Percentiles rank a stretch among this genome's conserved stretches.
Evolutionary conservation across 225 moss, liverwort and hornwort species (phyloP).

Genomic region (Sphagnum tenellum): DNA sequence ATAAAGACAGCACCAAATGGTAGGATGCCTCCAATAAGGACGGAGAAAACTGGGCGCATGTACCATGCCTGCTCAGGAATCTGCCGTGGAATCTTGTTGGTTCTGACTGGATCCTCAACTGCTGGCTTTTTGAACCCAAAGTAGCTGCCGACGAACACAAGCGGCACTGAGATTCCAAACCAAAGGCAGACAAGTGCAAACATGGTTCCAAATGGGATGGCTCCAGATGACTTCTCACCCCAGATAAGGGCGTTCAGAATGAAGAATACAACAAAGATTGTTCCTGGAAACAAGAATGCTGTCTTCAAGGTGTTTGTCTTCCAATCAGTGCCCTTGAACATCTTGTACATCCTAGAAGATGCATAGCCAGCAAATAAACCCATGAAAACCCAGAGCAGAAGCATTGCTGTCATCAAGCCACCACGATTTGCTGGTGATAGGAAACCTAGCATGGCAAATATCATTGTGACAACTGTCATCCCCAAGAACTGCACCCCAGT

Average conservation of each 20-base stretch:
- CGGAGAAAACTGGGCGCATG: slow-evolving; percentile 81
- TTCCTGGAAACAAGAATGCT: slow-evolving; percentile 80
- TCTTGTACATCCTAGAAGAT: slow-evolving; percentile 84
- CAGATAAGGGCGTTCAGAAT: slow-evolving; percentile 79
- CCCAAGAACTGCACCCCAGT: slow-evolving; percentile 96
- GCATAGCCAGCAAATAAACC: slow-evolving; percentile 87
- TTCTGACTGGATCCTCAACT: slow-evolving; percentile 76
- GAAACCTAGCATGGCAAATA: slow-evolving; percentile 84
- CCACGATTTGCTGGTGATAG: slow-evolving; percentile 92
- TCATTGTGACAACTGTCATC: slow-evolving; percentile 91
- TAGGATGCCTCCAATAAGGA: slow-evolving; percentile 82
- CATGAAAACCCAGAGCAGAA: slow-evolving; percentile 97
- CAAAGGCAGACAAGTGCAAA: slow-evolving; percentile 87
- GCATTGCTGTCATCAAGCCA: slow-evolving; percentile 92
- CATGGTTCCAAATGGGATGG: slow-evolving; percentile 91
- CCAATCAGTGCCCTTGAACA: slow-evolving; percentile 80
- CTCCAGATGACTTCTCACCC: slow-evolving; percentile 95
- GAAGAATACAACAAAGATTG: slow-evolving; percentile 75
- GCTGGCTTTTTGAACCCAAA: slow-evolving; percentile 84
- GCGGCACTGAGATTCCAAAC: slow-evolving; percentile 90
- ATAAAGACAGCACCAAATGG: slow-evolving; percentile 95
- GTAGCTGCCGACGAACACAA: slow-evolving; percentile 93
- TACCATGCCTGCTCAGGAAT: slow-evolving; percentile 94
- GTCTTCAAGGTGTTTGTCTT: slow-evolving; percentile 86
- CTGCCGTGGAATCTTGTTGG: slow-evolving; percentile 90